Conservation (phyloP, 1,284 basidiomycete genomes). For the Ceratobasidium sp. region DNA sequence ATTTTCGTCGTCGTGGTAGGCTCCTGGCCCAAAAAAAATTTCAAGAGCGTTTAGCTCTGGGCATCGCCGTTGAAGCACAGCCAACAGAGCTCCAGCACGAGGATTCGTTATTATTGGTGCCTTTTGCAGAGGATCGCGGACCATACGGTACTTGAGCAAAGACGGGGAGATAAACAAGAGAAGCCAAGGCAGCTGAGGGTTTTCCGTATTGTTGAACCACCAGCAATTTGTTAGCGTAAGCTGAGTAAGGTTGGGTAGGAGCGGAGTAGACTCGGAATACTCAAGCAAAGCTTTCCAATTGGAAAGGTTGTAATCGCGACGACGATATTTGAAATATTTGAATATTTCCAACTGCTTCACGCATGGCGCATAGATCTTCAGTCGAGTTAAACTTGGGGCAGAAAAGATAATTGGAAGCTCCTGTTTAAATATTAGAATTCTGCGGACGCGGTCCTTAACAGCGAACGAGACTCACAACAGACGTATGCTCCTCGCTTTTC, state of each 20-base stretch:
- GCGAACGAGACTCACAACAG: background rate
- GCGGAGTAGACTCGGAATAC: background rate
- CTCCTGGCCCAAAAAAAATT: background rate
- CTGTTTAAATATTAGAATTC: background rate
- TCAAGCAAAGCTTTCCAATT: background rate
- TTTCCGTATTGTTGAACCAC: background rate
- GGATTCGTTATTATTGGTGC: background rate
- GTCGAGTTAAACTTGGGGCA: background rate
- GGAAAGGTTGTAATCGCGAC: background rate
- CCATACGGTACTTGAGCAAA: background rate
- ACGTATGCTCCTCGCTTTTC: background rate
- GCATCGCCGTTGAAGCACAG: background rate
- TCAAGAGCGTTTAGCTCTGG: background rate
- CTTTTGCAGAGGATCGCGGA: background rate
- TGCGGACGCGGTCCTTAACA: background rate
- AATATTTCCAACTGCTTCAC: background rate
- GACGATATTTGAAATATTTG: background rate
- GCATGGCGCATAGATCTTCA: background rate
- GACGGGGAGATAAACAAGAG: background rate
- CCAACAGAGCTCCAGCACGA: background rate
- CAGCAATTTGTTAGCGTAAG: background rate
- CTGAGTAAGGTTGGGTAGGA: background rate
- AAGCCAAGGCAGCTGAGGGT: background rate
- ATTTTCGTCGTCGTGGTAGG: background rate
- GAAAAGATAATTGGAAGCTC: background rate